Evolutionary conservation across 352 stramenopile species (phyloP).

Genomic region (Phytophthora ohioensis): DNA sequence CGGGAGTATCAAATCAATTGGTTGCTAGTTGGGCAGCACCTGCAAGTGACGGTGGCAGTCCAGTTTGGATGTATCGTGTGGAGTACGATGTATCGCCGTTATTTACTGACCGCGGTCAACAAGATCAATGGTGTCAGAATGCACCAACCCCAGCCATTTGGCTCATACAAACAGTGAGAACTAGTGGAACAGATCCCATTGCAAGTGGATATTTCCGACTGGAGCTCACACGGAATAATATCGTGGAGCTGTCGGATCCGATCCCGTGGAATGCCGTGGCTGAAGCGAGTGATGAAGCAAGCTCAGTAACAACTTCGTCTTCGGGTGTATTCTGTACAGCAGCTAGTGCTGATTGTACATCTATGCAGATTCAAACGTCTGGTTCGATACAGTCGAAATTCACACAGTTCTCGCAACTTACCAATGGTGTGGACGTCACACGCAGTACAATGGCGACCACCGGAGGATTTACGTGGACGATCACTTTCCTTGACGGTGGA

Average conservation of each 20-base stretch:
- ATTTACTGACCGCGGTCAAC: conserved; percentile 68
- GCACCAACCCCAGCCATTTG: conserved; percentile 67
- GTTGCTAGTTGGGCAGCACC: conserved; percentile 59
- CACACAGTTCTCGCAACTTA: conserved; percentile 51
- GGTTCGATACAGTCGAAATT: conserved; percentile 84
- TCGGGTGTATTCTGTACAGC: conserved; percentile 74
- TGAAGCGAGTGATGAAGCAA: conserved; percentile 80
- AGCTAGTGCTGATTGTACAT: conserved; percentile 38
- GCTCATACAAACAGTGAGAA: conserved; percentile 51
- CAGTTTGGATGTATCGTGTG: conserved; percentile 78
- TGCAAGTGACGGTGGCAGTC: conserved; percentile 61
- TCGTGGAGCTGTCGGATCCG: conserved; percentile 62
- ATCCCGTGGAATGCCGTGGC: conserved; percentile 95
- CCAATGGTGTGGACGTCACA: conserved; percentile 77
- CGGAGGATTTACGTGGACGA: conserved; percentile 86
- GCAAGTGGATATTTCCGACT: conserved; percentile 66
- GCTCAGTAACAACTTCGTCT: conserved; percentile 40
- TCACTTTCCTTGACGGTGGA: conserved; percentile 91
- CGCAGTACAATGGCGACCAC: conserved; percentile 54
- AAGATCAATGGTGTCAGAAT: conserved; percentile 74
- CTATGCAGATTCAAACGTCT: conserved; percentile 53
- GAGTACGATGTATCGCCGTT: conserved; percentile 78
- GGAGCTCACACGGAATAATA: conserved; percentile 57
- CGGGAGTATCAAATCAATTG: conserved; percentile 80
- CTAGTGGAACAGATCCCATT: conserved; percentile 45